Percentiles rank a stretch among this genome's conserved stretches.
These are phyloP conservation scores for Suillus bovinus DNA, from an alignment of 768 basidiomycete genomes.

Conservation along the genomic window DNA sequence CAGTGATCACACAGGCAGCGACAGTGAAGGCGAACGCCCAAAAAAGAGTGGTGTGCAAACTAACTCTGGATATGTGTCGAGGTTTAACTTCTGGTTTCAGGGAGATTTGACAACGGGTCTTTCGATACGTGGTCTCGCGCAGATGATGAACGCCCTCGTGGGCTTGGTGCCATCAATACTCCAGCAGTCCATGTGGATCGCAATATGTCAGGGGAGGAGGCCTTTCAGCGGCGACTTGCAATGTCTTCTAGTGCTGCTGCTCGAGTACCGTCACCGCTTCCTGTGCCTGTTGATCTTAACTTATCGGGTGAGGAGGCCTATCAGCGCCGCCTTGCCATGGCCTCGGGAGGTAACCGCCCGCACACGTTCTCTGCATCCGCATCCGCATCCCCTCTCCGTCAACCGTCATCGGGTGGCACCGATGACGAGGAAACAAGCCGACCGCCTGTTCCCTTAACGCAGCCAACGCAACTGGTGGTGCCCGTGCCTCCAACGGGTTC, in stretches of 20 bases:
- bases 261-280: constrained; percentile 29
- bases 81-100: constrained; percentile 28
- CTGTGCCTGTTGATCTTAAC: constrained; percentile 41
- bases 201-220: constrained; percentile 73
- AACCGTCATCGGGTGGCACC: constrained; percentile 19
- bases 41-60: constrained; percentile 60
- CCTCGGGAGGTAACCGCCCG: constrained; percentile 30
- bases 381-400: constrained; percentile 19
- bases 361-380: not conserved
- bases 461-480: constrained; percentile 17
- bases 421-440: constrained; percentile 26
- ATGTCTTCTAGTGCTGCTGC: constrained; percentile 46
- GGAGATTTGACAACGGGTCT: constrained; percentile 41
- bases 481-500: constrained; percentile 36
- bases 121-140: constrained; percentile 56
- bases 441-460: constrained; percentile 25
- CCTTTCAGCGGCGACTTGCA: constrained; percentile 75
- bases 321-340: constrained; percentile 73
- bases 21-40: constrained; percentile 65
- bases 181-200: constrained; percentile 43
- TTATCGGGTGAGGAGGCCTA: constrained; percentile 81
- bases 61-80: constrained; percentile 12
- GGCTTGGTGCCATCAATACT: constrained; percentile 18
- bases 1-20: constrained; percentile 67
- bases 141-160: constrained; percentile 44